phyloP scores from a whole-genome alignment of 2,329 filamentous ascomycete genomes.

The Dactylonectria macrodidyma region DNA sequence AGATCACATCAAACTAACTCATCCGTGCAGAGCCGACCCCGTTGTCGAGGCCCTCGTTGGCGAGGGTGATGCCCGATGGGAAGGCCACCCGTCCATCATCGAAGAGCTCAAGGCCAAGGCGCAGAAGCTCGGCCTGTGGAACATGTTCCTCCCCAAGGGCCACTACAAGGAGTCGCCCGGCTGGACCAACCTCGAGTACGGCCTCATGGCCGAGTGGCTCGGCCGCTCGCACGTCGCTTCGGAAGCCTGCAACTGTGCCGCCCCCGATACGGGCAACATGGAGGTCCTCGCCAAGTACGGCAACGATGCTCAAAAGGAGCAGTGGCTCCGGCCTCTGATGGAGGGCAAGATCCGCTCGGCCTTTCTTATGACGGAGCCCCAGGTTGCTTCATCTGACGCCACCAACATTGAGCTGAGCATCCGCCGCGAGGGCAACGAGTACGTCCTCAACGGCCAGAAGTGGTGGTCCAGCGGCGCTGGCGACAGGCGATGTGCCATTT shows the following conservation, averaged over 20 bases:
- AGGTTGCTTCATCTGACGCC: conserved; percentile 90
- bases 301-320: conserved; percentile 84
- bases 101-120: conserved; percentile 93
- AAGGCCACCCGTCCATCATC: conserved; percentile 82
- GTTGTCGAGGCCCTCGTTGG: conserved; percentile 87
- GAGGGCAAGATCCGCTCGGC: conserved; percentile 89
- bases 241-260: conserved; percentile 91
- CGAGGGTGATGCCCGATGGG: conserved; percentile 83
- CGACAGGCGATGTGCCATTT: conserved; percentile 91
- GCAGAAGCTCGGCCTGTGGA: conserved; percentile 90
- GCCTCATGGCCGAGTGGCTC: conserved; percentile 95
- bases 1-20: conserved; percentile 25
- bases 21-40: conserved; percentile 75
- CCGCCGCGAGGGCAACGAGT: conserved; percentile 85
- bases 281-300: conserved; percentile 95
- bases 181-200: conserved; percentile 96
- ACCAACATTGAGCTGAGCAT: conserved; percentile 93
- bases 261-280: conserved; percentile 96
- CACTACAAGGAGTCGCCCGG: conserved; percentile 97
- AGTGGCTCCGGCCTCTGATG: conserved; percentile 87
- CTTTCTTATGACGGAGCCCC: conserved; percentile 95
- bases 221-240: conserved; percentile 88
- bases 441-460: conserved; percentile 96
- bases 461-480: conserved; percentile 99
- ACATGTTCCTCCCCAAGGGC: conserved; percentile 96